Base-by-base conservation (phyloP, 2,329 filamentous ascomycete genomes). In the Exophiala xenobiotica region DNA sequence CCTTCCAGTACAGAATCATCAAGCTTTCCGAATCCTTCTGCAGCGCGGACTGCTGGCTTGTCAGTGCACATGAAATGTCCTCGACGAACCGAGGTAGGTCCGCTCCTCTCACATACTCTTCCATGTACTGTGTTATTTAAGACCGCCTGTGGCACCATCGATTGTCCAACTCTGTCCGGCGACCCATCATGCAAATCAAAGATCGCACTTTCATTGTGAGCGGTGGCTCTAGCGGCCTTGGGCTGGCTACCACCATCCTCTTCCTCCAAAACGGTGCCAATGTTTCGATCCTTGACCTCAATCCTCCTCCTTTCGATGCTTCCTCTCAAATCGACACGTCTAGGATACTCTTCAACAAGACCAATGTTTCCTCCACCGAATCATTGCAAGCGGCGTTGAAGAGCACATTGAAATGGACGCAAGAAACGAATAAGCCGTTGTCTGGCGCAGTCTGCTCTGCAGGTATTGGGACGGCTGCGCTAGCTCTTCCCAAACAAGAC, bases 251-350 rank as follows among this genome's bases (percentile, higher is more conserved):
- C 6, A 48, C 56, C 39, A 41, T 41, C n/a, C 29, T 50, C 19
- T 54, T 63, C 40, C 44, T 62, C 7, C 43, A 54, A 35, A 47
- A 53, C 27, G 60, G 59, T 40, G 60, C 59, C 39, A 57, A 62
- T 39, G 58, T 63, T 35, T 62, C 61, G 8, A 55, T 63, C 38
- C 49, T 63, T 29, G 61, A 63, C 50, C 53, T 63, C 31, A 63
- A 63, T 35, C 56, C 61, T 31, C 60, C 60, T 8, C 56, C 59
- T 7, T 40, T 53, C 11, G 38, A 23, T 20, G n/a, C 49, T 16
- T 23, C 49, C 6, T 43, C 53, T 4, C 46, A 50, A 3, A 16
- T 54, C 19, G 46, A 56, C 49, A 16, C 54, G 19, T 41, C 54
- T 60, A 67, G 68, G 23, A 59, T 54, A 20, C 46, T 51, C 43